phyloP scores from a whole-genome alignment of 805 yeast genomes.

The Ogataea sp. region DNA sequence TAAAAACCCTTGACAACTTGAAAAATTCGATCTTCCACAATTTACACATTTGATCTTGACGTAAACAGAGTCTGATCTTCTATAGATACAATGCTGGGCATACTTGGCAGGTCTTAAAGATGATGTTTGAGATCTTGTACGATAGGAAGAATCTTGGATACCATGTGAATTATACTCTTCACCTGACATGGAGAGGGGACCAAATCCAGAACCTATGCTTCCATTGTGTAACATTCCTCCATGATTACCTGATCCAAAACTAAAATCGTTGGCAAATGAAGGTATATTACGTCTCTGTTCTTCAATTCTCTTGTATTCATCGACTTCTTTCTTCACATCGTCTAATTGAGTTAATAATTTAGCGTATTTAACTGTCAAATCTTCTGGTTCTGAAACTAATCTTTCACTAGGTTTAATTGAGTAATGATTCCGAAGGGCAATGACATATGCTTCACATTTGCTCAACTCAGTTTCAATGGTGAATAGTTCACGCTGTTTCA shows the following conservation, averaged over 20 bases:
- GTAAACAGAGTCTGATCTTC: slow-evolving; percentile 62
- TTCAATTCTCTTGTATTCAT: background rate
- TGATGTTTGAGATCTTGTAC: slow-evolving; percentile 44
- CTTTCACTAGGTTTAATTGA: slow-evolving; percentile 32
- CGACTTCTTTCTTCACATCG: slow-evolving; percentile 9
- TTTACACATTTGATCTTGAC: slow-evolving; percentile 62
- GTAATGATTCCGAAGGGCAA: slow-evolving; percentile 38
- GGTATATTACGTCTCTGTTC: slow-evolving; percentile 2
- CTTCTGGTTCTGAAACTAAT: slow-evolving; percentile 35
- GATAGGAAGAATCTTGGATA: slow-evolving; percentile 26
- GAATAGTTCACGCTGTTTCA: slow-evolving; percentile 49
- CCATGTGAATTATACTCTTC: too few species aligned
- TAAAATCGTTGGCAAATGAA: background rate
- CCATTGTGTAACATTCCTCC: too few species aligned
- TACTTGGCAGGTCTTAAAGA: slow-evolving; percentile 37
- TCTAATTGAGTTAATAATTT: slow-evolving; percentile 14
- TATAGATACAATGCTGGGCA: slow-evolving; percentile 42
- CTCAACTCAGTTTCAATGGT: slow-evolving; percentile 45
- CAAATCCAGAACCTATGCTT: too few species aligned
- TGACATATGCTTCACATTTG: slow-evolving; percentile 51
- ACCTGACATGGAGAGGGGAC: too few species aligned
- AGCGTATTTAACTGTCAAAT: slow-evolving; percentile 34
- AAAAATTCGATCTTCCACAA: slow-evolving; percentile 62
- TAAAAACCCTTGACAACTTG: slow-evolving; percentile 73
- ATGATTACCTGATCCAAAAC: too few species aligned